Percentiles rank a stretch among this genome's conserved stretches.
These are phyloP conservation scores for Gracilaria caudata DNA, from an alignment of 23 red algal genomes.

Conservation along the genomic window DNA sequence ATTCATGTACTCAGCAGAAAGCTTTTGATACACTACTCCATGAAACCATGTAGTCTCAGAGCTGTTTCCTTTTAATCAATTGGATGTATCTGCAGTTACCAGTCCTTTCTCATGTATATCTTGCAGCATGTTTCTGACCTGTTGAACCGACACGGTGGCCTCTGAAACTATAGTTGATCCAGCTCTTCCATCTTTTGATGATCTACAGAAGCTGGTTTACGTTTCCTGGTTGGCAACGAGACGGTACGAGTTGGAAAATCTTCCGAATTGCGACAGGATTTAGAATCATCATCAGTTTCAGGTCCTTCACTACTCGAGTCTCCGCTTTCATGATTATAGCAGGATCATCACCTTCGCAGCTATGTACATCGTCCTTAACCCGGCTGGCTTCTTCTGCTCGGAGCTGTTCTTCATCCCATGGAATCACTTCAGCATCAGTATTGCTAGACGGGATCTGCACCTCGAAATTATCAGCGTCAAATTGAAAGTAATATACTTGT, in stretches of 20 bases:
- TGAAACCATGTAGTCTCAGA: constrained; percentile 46
- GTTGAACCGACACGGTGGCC: not conserved
- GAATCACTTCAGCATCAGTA: not conserved
- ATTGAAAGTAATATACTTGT: not conserved
- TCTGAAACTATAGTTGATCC: not conserved
- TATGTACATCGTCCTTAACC: not conserved
- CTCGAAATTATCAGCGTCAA: not conserved
- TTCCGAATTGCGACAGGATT: not conserved
- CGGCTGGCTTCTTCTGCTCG: not conserved
- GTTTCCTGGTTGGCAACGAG: not conserved
- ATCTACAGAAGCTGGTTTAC: not conserved
- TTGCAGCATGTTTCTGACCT: constrained; percentile 12
- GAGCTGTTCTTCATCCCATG: not conserved
- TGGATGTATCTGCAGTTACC: constrained; percentile 31
- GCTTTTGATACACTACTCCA: constrained; percentile 6
- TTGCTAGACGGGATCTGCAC: not conserved
- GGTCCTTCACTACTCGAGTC: not conserved
- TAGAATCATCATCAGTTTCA: not conserved
- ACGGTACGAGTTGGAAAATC: not conserved
- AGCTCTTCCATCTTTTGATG: not conserved
- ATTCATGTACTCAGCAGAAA: not conserved
- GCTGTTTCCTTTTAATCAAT: constrained; percentile 50
- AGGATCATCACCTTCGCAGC: not conserved
- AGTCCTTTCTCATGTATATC: constrained; percentile 40
- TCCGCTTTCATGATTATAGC: not conserved